Evolutionary conservation across 148 eudicot species (phyloP), one percentile per base, ranked within the genome.

Genomic region (Rhododendron ovatum): DNA sequence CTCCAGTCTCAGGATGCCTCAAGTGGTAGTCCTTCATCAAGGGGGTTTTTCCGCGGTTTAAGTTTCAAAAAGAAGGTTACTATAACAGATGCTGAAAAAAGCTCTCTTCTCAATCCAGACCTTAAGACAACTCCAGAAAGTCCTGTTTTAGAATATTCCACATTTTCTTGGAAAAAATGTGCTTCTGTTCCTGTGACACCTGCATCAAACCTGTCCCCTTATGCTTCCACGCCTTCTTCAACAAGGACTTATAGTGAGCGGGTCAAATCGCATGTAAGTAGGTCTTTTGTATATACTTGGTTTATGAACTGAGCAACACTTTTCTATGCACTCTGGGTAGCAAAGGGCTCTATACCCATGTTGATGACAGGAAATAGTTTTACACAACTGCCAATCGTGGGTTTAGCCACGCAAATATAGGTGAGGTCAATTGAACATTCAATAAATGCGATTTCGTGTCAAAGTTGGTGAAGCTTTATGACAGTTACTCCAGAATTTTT

Each of bases 181-280:
- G 80, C 91, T 81, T 96, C 99, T 37, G 93, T 96, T 90, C 98
- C 99, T 22, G 94, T 93, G 67, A 87, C 93, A 59, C 99, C 93
- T 45, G 91, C 94, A 63, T 82, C 92, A 24, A 91, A 87, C 50
- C 73, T 91, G 57, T 90, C 96, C 45, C 95, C 98, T 86, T 87
- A 91, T 61, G 89, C 86, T 90, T 33, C 92, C 57, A 87, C 91
- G n/a, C 98, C 99, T 87, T 87, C 89, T 71, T 93, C 98, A 71
- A 93, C 95, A 43, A 94, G 96, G 87, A 91, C 94, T 74, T 73
- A 79, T 85, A 86, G 90, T 84, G 99, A 93, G 87, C 90, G 89
- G 82, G 88, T 84, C 18, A 92, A 88, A 79, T 79, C 91, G 84
- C 86, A 88, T 82, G 98, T 93, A 89, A 89, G 92, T 92, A 90